These are phyloP conservation scores for Magnusiomyces suaveolens DNA, from an alignment of 1,139 yeast species.

Conservation along the genomic window DNA sequence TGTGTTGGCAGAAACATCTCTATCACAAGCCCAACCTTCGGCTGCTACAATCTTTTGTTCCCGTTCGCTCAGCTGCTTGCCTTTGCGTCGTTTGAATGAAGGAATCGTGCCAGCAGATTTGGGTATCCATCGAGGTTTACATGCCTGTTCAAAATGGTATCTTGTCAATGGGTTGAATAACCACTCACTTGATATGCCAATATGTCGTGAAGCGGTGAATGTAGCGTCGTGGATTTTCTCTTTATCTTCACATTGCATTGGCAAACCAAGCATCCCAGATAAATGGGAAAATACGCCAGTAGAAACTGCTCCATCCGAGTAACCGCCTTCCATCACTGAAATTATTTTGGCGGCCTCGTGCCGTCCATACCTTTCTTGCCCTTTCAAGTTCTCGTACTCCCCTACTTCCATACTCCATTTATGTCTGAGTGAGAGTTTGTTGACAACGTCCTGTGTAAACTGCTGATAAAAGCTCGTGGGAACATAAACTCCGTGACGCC, in stretches of 20 bases:
- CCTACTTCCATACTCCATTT: conserved; percentile 22
- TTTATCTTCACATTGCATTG: too few relatives aligned
- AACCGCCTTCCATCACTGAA: conserved; percentile 78
- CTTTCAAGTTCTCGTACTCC: neutral
- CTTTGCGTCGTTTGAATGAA: neutral
- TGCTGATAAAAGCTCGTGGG: conserved; percentile 72
- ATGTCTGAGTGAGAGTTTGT: conserved; percentile 52
- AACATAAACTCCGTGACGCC: conserved; percentile 72
- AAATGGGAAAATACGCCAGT: conserved; percentile 77
- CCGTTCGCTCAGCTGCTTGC: neutral
- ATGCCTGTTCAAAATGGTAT: conserved; percentile 59
- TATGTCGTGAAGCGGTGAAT: too few relatives aligned
- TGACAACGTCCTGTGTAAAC: conserved; percentile 67
- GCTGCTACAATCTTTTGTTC: neutral
- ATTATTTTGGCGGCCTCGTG: conserved; percentile 45
- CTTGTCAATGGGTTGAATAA: conserved; percentile 42
- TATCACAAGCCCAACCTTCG: neutral
- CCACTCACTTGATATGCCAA: too few relatives aligned
- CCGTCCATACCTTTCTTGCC: neutral
- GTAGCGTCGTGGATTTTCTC: too few relatives aligned
- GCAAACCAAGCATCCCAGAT: conserved; percentile 38
- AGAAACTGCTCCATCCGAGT: conserved; percentile 71
- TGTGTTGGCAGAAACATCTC: neutral
- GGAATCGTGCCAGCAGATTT: conserved; percentile 26
- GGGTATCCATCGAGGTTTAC: conserved; percentile 58